Evolutionary conservation across 2,329 filamentous ascomycete genomes (phyloP), one percentile per base, ranked within the genome.

Genomic region (Pseudocercospora crystallina): DNA sequence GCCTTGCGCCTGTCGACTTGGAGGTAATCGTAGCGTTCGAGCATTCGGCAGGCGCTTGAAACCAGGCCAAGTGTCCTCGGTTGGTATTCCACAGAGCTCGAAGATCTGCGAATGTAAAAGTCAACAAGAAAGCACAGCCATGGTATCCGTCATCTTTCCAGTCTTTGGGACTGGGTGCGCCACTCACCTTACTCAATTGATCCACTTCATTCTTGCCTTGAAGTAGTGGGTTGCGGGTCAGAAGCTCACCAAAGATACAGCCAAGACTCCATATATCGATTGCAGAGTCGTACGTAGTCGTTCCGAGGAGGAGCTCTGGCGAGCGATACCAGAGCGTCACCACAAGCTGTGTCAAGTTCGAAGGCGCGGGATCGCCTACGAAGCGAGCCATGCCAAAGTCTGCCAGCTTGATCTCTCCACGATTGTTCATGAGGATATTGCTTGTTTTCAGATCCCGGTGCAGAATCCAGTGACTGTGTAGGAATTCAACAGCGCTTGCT

Each of bases 361-460:
- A 80, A 4, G 78, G 76, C 0, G 84, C 78, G 3, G 92, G 90
- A 61, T 89, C 84, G 43, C 87, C 87, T 49, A 88, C 87, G 73
- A 94, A 94, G 26, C 94, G 83, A 3, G 94, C 92, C 90, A 99
- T 96, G 69, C 94, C 94, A 67, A 99, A 99, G 72, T 99, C 94
- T 53, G 94, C 94, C 58, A 99, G 86, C 72, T 96, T 96, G 71
- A 99, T 85, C 69, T 88, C 85, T 39, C 94, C 94, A 39, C 90
- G 88, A 75, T 97, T 97, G 76, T 90, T 95, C 73, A 99, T 86
- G 40, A 99, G 84, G 40, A 99, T 84, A 65, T 96, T 96, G 42
- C 88, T 92, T 3, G 90, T 95, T 72, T 96, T 96, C 64, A 96
- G 83, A 72, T 96, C 91, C 49, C 91, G 89, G 49, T 73, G 90